Percentiles rank a stretch among this genome's conserved stretches.
phyloP scores from a whole-genome alignment of 345 rosid species.

The Physaria fendleri region DNA sequence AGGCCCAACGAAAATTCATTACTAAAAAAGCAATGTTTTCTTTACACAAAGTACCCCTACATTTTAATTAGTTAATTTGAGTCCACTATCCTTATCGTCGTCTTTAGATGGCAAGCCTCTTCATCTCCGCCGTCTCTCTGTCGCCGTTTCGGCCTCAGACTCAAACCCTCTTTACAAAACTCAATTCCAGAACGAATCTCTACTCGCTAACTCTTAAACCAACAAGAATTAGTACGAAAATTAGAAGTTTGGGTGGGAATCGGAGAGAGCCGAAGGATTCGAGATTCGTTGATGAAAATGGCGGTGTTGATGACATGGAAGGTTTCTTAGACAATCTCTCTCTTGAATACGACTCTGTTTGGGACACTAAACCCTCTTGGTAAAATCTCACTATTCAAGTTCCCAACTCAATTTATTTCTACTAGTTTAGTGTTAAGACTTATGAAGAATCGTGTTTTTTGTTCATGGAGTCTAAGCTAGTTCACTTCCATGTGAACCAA shows the following conservation, averaged over 20 bases:
- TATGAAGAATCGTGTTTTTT: not conserved
- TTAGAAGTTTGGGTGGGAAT: slow-evolving; percentile 37
- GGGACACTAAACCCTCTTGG: slow-evolving; percentile 99
- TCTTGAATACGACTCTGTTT: slow-evolving; percentile 93
- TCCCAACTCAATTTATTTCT: not conserved
- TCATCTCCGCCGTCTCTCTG: slow-evolving; percentile 19
- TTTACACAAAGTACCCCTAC: slow-evolving; percentile 12
- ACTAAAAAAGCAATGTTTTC: not conserved
- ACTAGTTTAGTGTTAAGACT: not conserved
- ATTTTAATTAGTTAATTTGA: slow-evolving; percentile 16
- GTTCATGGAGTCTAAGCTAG: not conserved
- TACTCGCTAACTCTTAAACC: not conserved
- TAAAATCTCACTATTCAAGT: slow-evolving; percentile 17
- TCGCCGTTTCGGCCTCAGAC: slow-evolving; percentile 9
- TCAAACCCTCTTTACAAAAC: not conserved
- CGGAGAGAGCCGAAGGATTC: slow-evolving; percentile 40
- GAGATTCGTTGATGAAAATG: slow-evolving; percentile 57
- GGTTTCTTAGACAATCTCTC: slow-evolving; percentile 79
- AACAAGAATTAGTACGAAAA: slow-evolving; percentile 20
- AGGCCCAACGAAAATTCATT: not conserved
- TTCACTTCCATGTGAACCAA: not conserved
- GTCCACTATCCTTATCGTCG: slow-evolving; percentile 21
- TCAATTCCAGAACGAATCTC: not conserved
- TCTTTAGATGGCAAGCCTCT: slow-evolving; percentile 24
- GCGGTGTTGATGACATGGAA: slow-evolving; percentile 76